These are phyloP conservation scores for Neopestalotiopsis clavispora DNA, from an alignment of 2,329 filamentous ascomycete species.

Conservation along the genomic window DNA sequence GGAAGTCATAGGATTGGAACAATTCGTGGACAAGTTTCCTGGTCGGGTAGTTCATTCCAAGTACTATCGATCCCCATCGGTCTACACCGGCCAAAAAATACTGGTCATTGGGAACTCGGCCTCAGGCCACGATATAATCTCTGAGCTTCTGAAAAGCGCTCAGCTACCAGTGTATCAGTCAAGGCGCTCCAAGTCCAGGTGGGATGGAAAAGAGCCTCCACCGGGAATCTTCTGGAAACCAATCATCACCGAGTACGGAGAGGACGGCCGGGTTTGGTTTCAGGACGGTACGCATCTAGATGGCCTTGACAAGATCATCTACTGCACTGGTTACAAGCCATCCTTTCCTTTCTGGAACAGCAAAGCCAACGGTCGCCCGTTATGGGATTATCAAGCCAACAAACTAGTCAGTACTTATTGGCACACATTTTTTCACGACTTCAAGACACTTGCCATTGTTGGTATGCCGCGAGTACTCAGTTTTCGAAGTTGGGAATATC, in stretches of 20 bases:
- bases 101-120: slow-evolving; percentile 50
- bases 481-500: slow-evolving; percentile 61
- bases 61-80: slow-evolving; percentile 43
- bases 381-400: slow-evolving; percentile 55
- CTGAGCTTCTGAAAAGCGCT: slow-evolving; percentile 42
- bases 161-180: slow-evolving; percentile 56
- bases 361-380: slow-evolving; percentile 45
- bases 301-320: slow-evolving; percentile 45
- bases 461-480: slow-evolving; percentile 57
- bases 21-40: slow-evolving; percentile 43
- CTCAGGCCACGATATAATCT: slow-evolving; percentile 46
- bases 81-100: slow-evolving; percentile 39
- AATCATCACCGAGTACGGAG: slow-evolving; percentile 48
- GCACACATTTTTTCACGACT: slow-evolving; percentile 58
- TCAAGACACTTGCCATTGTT: slow-evolving; percentile 53
- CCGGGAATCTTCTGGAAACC: slow-evolving; percentile 59
- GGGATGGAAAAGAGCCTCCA: slow-evolving; percentile 54
- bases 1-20: slow-evolving; percentile 47
- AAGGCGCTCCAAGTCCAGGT: slow-evolving; percentile 50
- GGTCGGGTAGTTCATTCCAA: slow-evolving; percentile 50
- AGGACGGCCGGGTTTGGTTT: slow-evolving; percentile 49
- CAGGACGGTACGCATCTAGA: slow-evolving; percentile 40
- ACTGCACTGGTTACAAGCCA: slow-evolving; percentile 48
- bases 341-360: slow-evolving; percentile 56
- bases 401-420: slow-evolving; percentile 51